Evolutionary conservation across 495 filamentous ascomycete species (phyloP).

Genomic region (Aspergillus biplanus): DNA sequence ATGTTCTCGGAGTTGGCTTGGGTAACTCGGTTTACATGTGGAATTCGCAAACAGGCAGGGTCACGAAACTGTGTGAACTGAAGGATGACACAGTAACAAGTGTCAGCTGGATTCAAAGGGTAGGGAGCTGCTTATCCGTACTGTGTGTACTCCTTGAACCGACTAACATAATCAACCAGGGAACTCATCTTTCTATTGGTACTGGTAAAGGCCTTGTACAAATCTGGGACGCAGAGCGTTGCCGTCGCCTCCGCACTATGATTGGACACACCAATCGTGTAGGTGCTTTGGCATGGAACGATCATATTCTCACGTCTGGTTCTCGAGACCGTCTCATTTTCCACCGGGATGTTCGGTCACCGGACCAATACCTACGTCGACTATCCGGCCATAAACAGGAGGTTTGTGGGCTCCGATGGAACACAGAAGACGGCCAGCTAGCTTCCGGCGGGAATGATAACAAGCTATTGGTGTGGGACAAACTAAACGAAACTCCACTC

Average conservation of each 20-base stretch:
- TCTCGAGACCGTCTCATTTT: slow-evolving; percentile 92
- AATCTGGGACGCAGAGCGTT: slow-evolving; percentile 93
- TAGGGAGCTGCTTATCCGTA: slow-evolving; percentile 31
- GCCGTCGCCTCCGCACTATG: slow-evolving; percentile 88
- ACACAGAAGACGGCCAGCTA: slow-evolving; percentile 89
- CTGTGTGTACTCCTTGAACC: slow-evolving; percentile 7
- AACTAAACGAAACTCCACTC: slow-evolving; percentile 79
- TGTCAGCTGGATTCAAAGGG: slow-evolving; percentile 93
- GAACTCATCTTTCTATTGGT: slow-evolving; percentile 92
- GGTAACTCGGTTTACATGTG: slow-evolving; percentile 98
- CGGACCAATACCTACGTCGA: slow-evolving; percentile 83
- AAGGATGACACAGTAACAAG: slow-evolving; percentile 94
- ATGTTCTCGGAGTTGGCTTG: slow-evolving; percentile 88
- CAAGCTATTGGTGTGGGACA: slow-evolving; percentile 98
- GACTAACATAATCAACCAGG: slow-evolving; percentile 46
- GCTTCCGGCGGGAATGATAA: slow-evolving; percentile 99
- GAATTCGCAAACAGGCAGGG: slow-evolving; percentile 84
- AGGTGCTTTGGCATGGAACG: slow-evolving; percentile 93
- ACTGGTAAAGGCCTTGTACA: slow-evolving; percentile 92
- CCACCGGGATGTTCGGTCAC: slow-evolving; percentile 93
- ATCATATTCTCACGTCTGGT: slow-evolving; percentile 94
- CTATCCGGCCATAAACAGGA: slow-evolving; percentile 94
- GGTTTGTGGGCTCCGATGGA: slow-evolving; percentile 97
- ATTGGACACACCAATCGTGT: slow-evolving; percentile 92
- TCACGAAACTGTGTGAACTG: slow-evolving; percentile 91